Conservation (phyloP, 2,329 filamentous ascomycete genomes). For the Emericellopsis atlantica region DNA sequence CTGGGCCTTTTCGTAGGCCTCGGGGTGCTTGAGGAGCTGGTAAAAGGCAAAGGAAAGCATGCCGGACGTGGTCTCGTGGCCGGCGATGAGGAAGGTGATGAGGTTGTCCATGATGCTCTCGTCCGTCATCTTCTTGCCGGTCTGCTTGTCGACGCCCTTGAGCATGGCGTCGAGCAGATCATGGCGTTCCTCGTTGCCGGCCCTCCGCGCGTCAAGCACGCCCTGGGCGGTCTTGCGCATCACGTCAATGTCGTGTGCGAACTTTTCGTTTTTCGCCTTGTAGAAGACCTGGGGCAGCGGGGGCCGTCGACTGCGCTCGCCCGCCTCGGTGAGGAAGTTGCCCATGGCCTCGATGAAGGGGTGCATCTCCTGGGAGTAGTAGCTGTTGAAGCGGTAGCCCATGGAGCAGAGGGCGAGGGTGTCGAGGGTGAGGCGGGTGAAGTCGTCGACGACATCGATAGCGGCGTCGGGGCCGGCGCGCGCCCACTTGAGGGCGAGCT, state of each 20-base stretch:
- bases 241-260: constrained; percentile 33
- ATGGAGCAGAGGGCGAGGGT: constrained; percentile 61
- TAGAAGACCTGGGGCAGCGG: constrained; percentile 32
- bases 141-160: constrained; percentile 48
- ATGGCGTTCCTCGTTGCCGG: constrained; percentile 38
- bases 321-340: constrained; percentile 41
- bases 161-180: constrained; percentile 59
- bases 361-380: constrained; percentile 56
- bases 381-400: constrained; percentile 63
- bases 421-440: constrained; percentile 61
- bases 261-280: constrained; percentile 27
- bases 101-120: constrained; percentile 52
- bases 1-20: constrained; percentile 41
- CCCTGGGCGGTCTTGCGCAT: constrained; percentile 38
- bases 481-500: constrained; percentile 57
- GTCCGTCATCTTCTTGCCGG: constrained; percentile 46
- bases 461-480: constrained; percentile 42
- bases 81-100: constrained; percentile 55
- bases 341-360: constrained; percentile 57
- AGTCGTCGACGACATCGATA: constrained; percentile 53
- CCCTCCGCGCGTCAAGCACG: constrained; percentile 42
- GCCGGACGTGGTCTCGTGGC: constrained; percentile 55
- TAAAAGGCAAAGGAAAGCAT: constrained; percentile 49
- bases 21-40: constrained; percentile 45
- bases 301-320: constrained; percentile 32